A percentile compares a stretch with the other conserved stretches of the same genome.
These are phyloP conservation scores for Metschnikowia gelsemii DNA, from an alignment of 805 yeast genomes.

Conservation along the genomic window DNA sequence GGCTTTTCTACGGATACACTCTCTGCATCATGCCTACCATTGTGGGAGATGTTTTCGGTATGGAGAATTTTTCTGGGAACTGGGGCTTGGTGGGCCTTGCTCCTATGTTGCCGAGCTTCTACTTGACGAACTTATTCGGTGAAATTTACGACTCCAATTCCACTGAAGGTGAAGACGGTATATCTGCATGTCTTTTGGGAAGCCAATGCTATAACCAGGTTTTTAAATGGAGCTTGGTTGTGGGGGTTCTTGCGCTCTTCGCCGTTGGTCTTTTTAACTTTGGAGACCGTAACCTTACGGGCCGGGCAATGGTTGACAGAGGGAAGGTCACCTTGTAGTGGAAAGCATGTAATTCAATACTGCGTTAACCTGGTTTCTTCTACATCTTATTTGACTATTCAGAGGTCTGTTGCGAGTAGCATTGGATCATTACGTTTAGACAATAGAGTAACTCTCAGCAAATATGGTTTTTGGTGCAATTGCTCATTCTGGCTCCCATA, in stretches of 20 bases:
- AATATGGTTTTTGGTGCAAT: too few species aligned
- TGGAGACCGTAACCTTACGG: slow-evolving; percentile 11
- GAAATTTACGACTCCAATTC: slow-evolving; percentile 53
- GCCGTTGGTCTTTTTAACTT: slow-evolving; percentile 19
- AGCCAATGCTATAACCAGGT: slow-evolving; percentile 38
- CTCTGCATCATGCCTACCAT: slow-evolving; percentile 76
- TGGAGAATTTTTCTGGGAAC: slow-evolving; percentile 62
- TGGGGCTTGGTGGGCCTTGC: slow-evolving; percentile 73
- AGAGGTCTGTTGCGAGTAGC: too few species aligned
- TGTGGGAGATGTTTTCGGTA: slow-evolving; percentile 71
- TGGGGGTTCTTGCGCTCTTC: slow-evolving; percentile 30
- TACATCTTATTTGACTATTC: too few species aligned
- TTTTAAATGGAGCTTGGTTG: slow-evolving; percentile 37
- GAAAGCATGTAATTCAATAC: not conserved
- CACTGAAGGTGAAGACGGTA: slow-evolving; percentile 14
- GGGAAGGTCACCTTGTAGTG: slow-evolving; percentile 1
- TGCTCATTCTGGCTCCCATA: too few species aligned
- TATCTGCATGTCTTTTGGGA: slow-evolving; percentile 31
- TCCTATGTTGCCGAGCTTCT: slow-evolving; percentile 60
- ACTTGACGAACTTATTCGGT: slow-evolving; percentile 65
- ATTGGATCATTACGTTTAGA: too few species aligned
- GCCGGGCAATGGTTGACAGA: slow-evolving; percentile 7
- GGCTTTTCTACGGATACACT: slow-evolving; percentile 70
- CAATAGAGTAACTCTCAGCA: too few species aligned
- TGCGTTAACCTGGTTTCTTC: too few species aligned